Evolutionary conservation across 1,284 basidiomycete species (phyloP).

Genomic region (Volvariella surrecta): DNA sequence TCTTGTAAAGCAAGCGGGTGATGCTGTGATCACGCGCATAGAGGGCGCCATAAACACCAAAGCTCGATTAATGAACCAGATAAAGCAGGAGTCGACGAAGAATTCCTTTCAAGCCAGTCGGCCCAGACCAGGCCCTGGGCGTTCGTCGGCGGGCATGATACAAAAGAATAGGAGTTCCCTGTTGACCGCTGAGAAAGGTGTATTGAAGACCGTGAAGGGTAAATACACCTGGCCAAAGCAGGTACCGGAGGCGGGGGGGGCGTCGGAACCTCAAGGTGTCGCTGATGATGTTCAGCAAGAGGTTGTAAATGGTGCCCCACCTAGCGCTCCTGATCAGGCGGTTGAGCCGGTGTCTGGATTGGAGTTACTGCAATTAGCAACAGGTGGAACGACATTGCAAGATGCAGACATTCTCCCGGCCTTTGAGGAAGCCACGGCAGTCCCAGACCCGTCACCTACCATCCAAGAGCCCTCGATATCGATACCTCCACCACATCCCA

Average conservation of each 20-base stretch:
- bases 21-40: slow-evolving; percentile 20
- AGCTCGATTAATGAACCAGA: slow-evolving; percentile 19
- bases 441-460: too few relatives aligned
- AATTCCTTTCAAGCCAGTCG: slow-evolving; percentile 10
- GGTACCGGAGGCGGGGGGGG: too few relatives aligned
- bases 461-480: too few relatives aligned
- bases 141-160: slow-evolving; percentile 29
- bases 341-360: too few relatives aligned
- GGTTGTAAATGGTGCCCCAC: slow-evolving; percentile 12
- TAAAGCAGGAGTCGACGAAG: slow-evolving; percentile 7
- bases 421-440: slow-evolving; percentile 41
- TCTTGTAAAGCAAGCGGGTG: slow-evolving; percentile 40
- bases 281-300: not conserved
- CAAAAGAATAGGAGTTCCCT: slow-evolving; percentile 35
- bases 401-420: slow-evolving; percentile 32
- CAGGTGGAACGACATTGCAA: too few relatives aligned
- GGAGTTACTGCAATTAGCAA: too few relatives aligned
- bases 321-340: too few relatives aligned
- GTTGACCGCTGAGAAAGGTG: slow-evolving; percentile 38
- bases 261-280: not conserved
- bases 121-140: slow-evolving; percentile 38
- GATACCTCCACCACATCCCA: too few relatives aligned
- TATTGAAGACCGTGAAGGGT: slow-evolving; percentile 37
- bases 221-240: slow-evolving; percentile 9
- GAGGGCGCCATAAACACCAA: slow-evolving; percentile 38